Base-by-base conservation (phyloP, 108 stramenopile genomes). In the Epithemia pelagica region DNA sequence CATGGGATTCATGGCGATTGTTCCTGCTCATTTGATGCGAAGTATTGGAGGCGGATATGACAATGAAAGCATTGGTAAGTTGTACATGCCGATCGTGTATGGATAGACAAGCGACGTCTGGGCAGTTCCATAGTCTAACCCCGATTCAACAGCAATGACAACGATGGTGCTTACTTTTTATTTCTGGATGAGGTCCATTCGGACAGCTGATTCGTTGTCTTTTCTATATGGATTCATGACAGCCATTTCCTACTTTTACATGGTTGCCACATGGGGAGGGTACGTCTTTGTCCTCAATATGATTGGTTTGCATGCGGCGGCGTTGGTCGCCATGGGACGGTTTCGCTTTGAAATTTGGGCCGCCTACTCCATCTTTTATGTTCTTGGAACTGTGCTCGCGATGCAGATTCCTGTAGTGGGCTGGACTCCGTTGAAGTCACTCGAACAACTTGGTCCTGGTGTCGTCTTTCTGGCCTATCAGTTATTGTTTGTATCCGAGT, bases 241-340 rank as follows among this genome's bases (percentile, higher is more conserved):
- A 0, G 95, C 87, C 1, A 28, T 97, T 27, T 83, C 94, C 0
- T 95, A 97, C 73, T 87, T 95, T 67, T 89, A 95, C 76, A 96
- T 98, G 95, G 95, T 95, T 24, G 95, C 95, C 0, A 84, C 95
- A 0, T 98, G 96, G 97, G 96, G 96, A 32, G 96, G 98, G 1
- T 99, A 96, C 82, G 86, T 97, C 61, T 99, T 98, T 88, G 96
- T 99, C 24, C 67, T 98, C 67, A 99, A 99, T 82, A 78, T 98
- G 78, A 83, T 99, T 62, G 96, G 96, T 27, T 86, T 94, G 25
- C 94, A 97, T 75, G 95, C 92, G 2, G 88, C 91, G 1, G 57
- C 77, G 1, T 72, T 99, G 75, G 85, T 96, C 8, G 62, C 89
- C 54, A 61, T 77, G 61, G 96, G 96, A 51, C 68, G 96, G 33